Evolutionary conservation across 164 flowering plant genomes (phyloP).

Genomic region (Nelumbo lutea): DNA sequence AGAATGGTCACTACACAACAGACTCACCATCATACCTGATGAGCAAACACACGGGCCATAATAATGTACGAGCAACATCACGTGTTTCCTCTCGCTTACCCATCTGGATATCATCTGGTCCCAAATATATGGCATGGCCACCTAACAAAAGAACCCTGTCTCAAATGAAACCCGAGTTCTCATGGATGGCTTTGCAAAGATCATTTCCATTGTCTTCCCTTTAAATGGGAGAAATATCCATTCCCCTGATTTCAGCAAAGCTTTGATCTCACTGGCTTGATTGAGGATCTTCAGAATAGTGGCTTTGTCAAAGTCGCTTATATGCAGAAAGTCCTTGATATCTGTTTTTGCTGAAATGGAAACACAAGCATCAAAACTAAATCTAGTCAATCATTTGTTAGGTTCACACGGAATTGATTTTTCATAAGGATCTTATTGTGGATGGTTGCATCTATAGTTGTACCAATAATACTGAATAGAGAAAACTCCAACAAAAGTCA

Average conservation of each 20-base stretch:
- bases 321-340: slow-evolving; percentile 76
- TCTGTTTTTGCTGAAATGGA: slow-evolving; percentile 42
- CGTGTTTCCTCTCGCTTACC: slow-evolving; percentile 99
- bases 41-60: slow-evolving; percentile 97
- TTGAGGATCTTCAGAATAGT: slow-evolving; percentile 74
- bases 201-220: slow-evolving; percentile 98
- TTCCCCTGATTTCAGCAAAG: slow-evolving; percentile 79
- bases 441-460: neutral
- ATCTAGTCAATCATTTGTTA: neutral
- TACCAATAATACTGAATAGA: neutral
- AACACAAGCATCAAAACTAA: slow-evolving; percentile 2
- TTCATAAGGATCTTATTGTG: neutral
- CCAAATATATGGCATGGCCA: slow-evolving; percentile 92
- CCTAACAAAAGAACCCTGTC: slow-evolving; percentile 90
- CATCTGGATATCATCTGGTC: slow-evolving; percentile 95
- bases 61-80: slow-evolving; percentile 94
- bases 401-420: neutral
- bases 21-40: slow-evolving; percentile 93
- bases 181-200: slow-evolving; percentile 98
- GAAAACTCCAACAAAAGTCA: neutral
- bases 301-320: slow-evolving; percentile 77
- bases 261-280: slow-evolving; percentile 80
- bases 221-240: slow-evolving; percentile 77
- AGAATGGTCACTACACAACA: neutral
- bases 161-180: slow-evolving; percentile 96